Conservation (phyloP, 805 yeast genomes). For the Schwanniomyces occidentalis region DNA sequence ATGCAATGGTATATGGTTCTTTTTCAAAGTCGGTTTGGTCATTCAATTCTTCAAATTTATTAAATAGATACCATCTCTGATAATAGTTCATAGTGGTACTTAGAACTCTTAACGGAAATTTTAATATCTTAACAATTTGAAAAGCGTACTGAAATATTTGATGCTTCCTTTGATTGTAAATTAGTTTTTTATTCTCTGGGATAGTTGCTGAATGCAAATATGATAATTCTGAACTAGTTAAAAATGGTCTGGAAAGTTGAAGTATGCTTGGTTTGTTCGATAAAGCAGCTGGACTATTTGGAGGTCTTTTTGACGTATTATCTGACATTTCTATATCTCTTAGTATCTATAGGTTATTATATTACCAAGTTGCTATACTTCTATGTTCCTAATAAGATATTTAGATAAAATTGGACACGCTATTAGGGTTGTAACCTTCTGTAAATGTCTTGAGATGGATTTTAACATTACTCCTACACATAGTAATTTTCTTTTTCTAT, state of each 20-base stretch:
- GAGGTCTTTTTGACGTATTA: neutral
- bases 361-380: too few species aligned
- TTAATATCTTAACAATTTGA: slow-evolving; percentile 52
- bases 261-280: slow-evolving; percentile 16
- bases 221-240: slow-evolving; percentile 54
- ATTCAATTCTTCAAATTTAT: slow-evolving; percentile 47
- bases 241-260: slow-evolving; percentile 60
- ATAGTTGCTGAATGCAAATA: slow-evolving; percentile 54
- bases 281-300: neutral
- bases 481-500: too few species aligned
- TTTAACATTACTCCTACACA: too few species aligned
- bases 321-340: slow-evolving; percentile 5
- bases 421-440: too few species aligned
- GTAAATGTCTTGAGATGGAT: too few species aligned
- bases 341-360: too few species aligned
- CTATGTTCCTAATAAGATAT: too few species aligned
- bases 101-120: slow-evolving; percentile 69
- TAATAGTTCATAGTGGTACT: slow-evolving; percentile 71
- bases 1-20: slow-evolving; percentile 61
- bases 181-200: slow-evolving; percentile 43
- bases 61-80: slow-evolving; percentile 69
- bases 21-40: slow-evolving; percentile 34
- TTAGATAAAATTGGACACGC: too few species aligned
- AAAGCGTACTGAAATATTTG: slow-evolving; percentile 56
- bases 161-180: slow-evolving; percentile 51